Conservation (phyloP, 2,329 filamentous ascomycete genomes). For the Aspergillus tamarii region DNA sequence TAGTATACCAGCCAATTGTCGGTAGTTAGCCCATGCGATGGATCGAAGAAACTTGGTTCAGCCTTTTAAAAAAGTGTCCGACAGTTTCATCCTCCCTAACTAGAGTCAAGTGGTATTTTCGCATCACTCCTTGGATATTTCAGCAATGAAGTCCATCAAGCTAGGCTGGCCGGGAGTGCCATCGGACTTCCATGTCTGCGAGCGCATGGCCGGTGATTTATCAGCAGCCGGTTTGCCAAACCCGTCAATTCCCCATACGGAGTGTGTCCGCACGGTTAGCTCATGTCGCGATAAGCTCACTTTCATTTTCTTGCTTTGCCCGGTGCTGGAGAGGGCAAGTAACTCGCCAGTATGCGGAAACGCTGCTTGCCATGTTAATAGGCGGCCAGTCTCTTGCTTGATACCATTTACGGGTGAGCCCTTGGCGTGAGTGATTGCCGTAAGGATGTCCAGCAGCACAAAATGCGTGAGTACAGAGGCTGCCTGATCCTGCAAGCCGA, state of each 20-base stretch:
- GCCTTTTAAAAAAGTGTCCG: neutral
- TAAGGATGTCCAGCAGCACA: slow-evolving; percentile 43
- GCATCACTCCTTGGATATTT: slow-evolving; percentile 15
- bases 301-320: slow-evolving; percentile 36
- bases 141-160: slow-evolving; percentile 33
- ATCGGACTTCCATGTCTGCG: slow-evolving; percentile 29
- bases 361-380: slow-evolving; percentile 31
- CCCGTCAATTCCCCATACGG: slow-evolving; percentile 22
- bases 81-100: neutral
- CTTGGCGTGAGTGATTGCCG: slow-evolving; percentile 27
- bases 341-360: slow-evolving; percentile 43
- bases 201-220: slow-evolving; percentile 17
- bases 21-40: neutral
- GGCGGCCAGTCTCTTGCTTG: neutral
- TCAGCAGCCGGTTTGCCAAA: slow-evolving; percentile 14
- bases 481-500: slow-evolving; percentile 39
- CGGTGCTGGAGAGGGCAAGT: slow-evolving; percentile 22
- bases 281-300: slow-evolving; percentile 32
- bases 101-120: neutral
- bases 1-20: neutral
- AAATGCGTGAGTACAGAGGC: slow-evolving; percentile 39
- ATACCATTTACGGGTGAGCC: neutral
- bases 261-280: slow-evolving; percentile 28
- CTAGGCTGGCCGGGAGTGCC: slow-evolving; percentile 11
- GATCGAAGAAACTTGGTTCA: neutral